Conservation (phyloP, 2,329 filamentous ascomycete species). For the Beauveria brongniartii region DNA sequence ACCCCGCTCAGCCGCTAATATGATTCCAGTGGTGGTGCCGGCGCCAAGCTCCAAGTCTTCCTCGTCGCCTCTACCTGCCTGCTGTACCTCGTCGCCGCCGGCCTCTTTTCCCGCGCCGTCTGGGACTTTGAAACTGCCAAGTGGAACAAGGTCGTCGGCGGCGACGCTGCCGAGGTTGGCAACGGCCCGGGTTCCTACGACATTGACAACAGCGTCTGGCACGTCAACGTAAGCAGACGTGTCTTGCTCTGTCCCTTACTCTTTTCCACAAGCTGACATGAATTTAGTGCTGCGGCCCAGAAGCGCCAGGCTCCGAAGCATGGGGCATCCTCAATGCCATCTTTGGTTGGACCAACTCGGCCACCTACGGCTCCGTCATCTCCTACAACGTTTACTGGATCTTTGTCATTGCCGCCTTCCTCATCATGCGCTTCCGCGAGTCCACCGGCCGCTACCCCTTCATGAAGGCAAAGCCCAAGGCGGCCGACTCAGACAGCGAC, state of each 20-base stretch:
- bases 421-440: conserved; percentile 60
- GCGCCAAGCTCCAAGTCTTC: conserved; percentile 56
- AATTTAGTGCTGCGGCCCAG: conserved; percentile 66
- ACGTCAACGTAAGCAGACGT: conserved; percentile 57
- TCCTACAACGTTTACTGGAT: conserved; percentile 88
- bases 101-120: conserved; percentile 68
- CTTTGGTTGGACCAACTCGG: conserved; percentile 81
- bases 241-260: not conserved
- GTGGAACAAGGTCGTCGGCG: conserved; percentile 59
- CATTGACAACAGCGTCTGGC: conserved; percentile 71
- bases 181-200: conserved; percentile 69
- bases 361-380: conserved; percentile 79
- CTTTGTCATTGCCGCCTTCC: conserved; percentile 60
- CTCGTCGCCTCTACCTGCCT: conserved; percentile 76
- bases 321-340: conserved; percentile 87
- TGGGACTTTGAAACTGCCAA: conserved; percentile 65
- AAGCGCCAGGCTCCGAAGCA: conserved; percentile 62
- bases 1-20: not conserved
- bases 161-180: conserved; percentile 42
- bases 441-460: conserved; percentile 40
- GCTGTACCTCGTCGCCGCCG: conserved; percentile 75
- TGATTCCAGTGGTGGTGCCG: conserved; percentile 31
- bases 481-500: conserved; percentile 12
- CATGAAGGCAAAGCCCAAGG: conserved; percentile 25
- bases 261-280: not conserved